Conservation (phyloP, 176 grass and related monocot genomes). For the Aechmea fasciata region DNA sequence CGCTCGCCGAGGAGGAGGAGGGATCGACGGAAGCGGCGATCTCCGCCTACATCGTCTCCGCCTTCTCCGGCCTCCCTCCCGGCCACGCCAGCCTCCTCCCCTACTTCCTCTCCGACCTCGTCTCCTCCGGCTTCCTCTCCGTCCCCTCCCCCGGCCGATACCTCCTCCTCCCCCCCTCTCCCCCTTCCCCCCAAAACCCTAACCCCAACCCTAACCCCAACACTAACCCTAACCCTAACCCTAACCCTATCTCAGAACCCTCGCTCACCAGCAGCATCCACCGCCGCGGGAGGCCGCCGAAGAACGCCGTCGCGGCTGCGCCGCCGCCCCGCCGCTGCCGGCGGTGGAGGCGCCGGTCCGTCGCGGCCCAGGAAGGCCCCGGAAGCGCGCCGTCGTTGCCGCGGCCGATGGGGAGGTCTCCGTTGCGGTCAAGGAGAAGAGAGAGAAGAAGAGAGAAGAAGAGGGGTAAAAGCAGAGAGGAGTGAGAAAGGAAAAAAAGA, state of each 20-base stretch:
- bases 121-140: background rate
- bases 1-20: background rate
- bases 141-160: background rate
- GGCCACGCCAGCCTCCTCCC: conserved; percentile 6
- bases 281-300: background rate
- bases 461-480: no score
- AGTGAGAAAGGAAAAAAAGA: no score
- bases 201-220: background rate
- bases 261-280: background rate
- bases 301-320: background rate
- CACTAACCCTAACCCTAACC: background rate
- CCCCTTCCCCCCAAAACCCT: background rate
- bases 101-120: conserved; percentile 2
- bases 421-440: no score
- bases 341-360: background rate
- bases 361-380: background rate
- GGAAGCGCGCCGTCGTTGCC: background rate
- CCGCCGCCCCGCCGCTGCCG: no score
- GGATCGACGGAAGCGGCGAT: conserved; percentile 7
- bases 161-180: background rate
- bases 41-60: conserved; percentile 2
- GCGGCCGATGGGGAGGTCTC: no score
- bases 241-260: background rate
- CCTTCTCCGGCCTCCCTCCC: conserved; percentile 3
- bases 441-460: no score